Percentiles rank a stretch among this genome's conserved stretches.
phyloP scores from a whole-genome alignment of 768 basidiomycete genomes.

The Xerocomellus chrysenteron region DNA sequence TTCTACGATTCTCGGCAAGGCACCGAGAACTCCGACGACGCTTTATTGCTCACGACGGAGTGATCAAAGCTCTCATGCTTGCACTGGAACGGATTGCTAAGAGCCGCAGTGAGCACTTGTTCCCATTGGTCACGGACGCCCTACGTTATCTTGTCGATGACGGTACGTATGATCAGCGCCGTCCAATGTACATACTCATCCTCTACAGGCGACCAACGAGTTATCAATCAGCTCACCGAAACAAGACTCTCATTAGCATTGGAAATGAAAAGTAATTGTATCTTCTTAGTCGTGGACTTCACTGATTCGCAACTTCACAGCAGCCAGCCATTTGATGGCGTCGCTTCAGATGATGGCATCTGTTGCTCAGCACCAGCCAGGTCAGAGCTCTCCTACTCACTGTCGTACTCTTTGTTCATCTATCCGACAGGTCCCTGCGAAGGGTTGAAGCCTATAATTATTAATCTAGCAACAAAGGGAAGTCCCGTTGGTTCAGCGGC shows the following conservation, averaged over 20 bases:
- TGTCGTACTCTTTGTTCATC: background rate
- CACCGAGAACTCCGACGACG: background rate
- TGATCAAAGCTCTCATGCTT: background rate
- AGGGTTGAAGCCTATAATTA: background rate
- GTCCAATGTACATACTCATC: background rate
- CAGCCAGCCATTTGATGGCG: background rate
- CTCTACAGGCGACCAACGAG: background rate
- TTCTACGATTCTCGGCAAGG: background rate
- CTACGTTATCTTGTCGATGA: background rate
- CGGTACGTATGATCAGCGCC: background rate
- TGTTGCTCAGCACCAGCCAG: background rate
- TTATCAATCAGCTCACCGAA: background rate
- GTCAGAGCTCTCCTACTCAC: background rate
- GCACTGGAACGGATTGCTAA: background rate
- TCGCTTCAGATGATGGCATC: slow-evolving; percentile 1
- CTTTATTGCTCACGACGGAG: background rate
- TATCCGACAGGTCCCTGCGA: background rate
- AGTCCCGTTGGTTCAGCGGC: slow-evolving; percentile 1
- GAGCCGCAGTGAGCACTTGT: background rate
- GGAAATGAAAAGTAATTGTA: background rate
- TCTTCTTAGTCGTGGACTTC: background rate
- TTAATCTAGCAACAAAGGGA: background rate
- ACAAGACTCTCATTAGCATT: slow-evolving; percentile 2
- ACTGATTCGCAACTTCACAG: background rate
- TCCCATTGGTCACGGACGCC: background rate